Evolutionary conservation across 2,329 filamentous ascomycete species (phyloP).

Genomic region (Alternaria rosae): DNA sequence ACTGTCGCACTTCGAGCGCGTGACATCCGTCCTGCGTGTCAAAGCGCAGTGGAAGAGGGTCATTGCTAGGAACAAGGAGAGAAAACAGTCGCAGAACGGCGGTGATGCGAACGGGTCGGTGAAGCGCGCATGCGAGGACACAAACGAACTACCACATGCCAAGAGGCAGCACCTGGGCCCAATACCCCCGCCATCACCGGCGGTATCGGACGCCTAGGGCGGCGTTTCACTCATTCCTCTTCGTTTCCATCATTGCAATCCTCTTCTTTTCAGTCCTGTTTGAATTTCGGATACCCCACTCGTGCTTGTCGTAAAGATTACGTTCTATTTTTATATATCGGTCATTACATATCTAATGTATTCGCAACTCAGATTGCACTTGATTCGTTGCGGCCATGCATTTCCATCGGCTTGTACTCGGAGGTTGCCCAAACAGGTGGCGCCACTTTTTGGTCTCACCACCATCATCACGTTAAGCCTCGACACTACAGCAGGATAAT

Average conservation of each 20-base stretch:
- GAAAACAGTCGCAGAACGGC: constrained; percentile 12
- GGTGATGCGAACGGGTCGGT: constrained; percentile 10
- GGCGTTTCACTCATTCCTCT: not conserved
- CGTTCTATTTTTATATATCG: not conserved
- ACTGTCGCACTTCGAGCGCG: constrained; percentile 35
- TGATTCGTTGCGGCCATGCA: not conserved
- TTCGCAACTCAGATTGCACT: not conserved
- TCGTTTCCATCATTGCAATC: not conserved
- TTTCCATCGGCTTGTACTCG: not conserved
- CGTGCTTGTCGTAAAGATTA: not conserved
- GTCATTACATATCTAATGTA: not conserved
- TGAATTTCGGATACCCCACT: not conserved
- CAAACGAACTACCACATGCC: constrained; percentile 20
- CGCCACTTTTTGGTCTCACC: constrained; percentile 11
- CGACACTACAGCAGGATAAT: not conserved
- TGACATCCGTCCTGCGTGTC: constrained; percentile 34
- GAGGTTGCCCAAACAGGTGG: constrained; percentile 1
- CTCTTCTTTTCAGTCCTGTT: not conserved
- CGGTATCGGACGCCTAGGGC: constrained; percentile 33
- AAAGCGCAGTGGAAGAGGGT: constrained; percentile 42
- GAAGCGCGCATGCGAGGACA: constrained; percentile 29
- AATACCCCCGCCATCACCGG: constrained; percentile 35
- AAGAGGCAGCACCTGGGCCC: constrained; percentile 29
- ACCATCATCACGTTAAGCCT: constrained; percentile 4
- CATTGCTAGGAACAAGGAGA: constrained; percentile 25